Conservation (phyloP, 345 rosid genomes). For the Punica granatum region DNA sequence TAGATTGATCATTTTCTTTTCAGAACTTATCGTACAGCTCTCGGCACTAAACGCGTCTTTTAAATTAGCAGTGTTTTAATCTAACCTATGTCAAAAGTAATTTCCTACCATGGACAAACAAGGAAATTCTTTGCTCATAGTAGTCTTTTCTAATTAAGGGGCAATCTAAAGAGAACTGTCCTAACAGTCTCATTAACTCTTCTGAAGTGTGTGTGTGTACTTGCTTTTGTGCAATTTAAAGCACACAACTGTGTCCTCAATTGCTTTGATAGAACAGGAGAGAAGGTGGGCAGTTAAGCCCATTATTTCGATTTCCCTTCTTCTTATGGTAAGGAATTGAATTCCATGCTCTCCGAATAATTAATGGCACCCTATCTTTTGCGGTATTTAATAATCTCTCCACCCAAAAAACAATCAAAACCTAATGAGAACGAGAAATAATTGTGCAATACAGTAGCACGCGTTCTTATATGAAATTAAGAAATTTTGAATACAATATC, state of each 20-base stretch:
- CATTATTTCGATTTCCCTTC: slow-evolving; percentile 14
- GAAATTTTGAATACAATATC: no score
- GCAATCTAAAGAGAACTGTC: slow-evolving; percentile 5
- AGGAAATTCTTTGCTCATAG: background rate
- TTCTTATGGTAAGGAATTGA: slow-evolving; percentile 18
- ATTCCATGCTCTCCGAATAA: slow-evolving; percentile 7
- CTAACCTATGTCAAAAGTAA: no score
- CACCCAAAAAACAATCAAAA: background rate
- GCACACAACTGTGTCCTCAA: background rate
- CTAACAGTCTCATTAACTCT: slow-evolving; percentile 2
- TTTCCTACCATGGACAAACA: background rate
- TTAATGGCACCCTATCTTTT: slow-evolving; percentile 1
- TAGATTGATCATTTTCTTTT: no score
- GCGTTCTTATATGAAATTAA: no score
- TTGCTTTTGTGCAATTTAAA: background rate
- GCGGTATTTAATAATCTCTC: background rate
- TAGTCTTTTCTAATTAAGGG: background rate
- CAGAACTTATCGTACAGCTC: no score
- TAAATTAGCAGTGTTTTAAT: no score
- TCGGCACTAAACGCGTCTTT: no score
- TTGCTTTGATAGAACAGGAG: background rate
- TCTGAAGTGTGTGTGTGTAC: background rate
- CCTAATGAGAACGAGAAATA: no score
- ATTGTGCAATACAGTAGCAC: no score
- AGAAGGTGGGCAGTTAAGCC: slow-evolving; percentile 9